These are phyloP conservation scores for Anethum foeniculum DNA, from an alignment of 140 eudicot genomes.

Conservation along the genomic window DNA sequence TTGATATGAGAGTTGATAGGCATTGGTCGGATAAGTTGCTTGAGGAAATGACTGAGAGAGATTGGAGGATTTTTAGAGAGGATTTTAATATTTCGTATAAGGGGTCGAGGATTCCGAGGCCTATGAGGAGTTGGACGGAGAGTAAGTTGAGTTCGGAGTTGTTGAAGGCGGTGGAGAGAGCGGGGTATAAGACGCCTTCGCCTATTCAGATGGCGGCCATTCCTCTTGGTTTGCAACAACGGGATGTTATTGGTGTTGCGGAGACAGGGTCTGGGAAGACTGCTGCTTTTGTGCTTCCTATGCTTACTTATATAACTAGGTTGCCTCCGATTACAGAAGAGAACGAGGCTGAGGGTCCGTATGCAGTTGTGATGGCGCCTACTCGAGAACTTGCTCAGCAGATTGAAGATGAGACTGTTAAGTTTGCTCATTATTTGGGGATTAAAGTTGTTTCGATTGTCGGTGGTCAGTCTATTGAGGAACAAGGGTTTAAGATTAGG, in stretches of 20 bases:
- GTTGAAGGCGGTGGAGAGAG: conserved; percentile 8
- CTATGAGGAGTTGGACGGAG: conserved; percentile 8
- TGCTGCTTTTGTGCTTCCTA: conserved; percentile 13
- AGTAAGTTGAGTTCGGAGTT: conserved; percentile 11
- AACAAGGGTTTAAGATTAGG: conserved; percentile 12
- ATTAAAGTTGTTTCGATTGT: conserved; percentile 12
- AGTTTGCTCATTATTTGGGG: conserved; percentile 10
- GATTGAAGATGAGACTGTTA: conserved; percentile 8
- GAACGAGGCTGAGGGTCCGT: conserved; percentile 12
- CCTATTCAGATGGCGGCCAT: conserved; percentile 9
- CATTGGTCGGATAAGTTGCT: conserved; percentile 11
- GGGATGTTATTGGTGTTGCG: conserved; percentile 9
- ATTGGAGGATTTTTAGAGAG: conserved; percentile 9
- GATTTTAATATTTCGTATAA: conserved; percentile 10
- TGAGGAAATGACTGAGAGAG: conserved; percentile 11
- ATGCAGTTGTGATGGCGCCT: conserved; percentile 9
- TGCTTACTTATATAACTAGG: conserved; percentile 9
- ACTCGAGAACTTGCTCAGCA: conserved; percentile 15
- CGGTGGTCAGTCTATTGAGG: conserved; percentile 10
- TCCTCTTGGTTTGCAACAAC: conserved; percentile 8
- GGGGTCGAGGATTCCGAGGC: neutral
- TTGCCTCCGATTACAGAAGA: neutral
- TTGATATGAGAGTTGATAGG: conserved; percentile 11
- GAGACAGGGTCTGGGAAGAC: conserved; percentile 12
- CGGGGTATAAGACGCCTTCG: conserved; percentile 1